Evolutionary conservation across 225 moss, liverwort and hornwort genomes (phyloP).

Genomic region (Pseudisothecium myosuroides): DNA sequence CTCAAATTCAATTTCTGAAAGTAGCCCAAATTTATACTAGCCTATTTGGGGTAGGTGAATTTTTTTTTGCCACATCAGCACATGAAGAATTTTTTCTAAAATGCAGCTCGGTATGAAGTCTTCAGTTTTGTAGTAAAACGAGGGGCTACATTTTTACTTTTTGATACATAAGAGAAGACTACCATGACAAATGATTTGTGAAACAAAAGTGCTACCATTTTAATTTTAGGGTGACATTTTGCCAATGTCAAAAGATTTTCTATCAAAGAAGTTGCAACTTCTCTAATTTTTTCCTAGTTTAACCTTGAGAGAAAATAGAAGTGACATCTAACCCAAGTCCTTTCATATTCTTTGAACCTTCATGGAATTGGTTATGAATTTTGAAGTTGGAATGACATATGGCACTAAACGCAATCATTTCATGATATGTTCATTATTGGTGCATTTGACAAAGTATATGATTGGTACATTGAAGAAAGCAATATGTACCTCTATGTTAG

Average conservation of each 20-base stretch:
- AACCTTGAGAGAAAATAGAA: not conserved
- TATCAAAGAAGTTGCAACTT: not conserved
- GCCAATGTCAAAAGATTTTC: not conserved
- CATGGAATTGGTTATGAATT: not conserved
- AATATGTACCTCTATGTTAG: not conserved
- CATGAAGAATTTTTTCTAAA: no score
- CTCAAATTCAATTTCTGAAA: no score
- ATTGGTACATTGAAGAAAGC: not conserved
- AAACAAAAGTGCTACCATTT: not conserved
- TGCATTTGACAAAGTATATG: not conserved
- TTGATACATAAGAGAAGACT: not conserved
- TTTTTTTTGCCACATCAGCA: no score
- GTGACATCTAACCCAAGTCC: not conserved
- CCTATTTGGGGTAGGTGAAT: not conserved
- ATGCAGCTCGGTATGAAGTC: accelerated
- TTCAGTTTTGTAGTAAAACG: accelerated
- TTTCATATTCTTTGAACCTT: not conserved
- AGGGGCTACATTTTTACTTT: not conserved
- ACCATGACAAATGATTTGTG: not conserved
- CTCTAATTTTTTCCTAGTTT: not conserved
- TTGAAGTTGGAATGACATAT: not conserved
- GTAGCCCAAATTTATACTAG: no score
- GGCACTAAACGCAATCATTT: not conserved
- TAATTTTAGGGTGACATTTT: not conserved
- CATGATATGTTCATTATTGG: not conserved